These are phyloP conservation scores for Fallopia convolvulus DNA, from an alignment of 148 eudicot species.

Conservation along the genomic window DNA sequence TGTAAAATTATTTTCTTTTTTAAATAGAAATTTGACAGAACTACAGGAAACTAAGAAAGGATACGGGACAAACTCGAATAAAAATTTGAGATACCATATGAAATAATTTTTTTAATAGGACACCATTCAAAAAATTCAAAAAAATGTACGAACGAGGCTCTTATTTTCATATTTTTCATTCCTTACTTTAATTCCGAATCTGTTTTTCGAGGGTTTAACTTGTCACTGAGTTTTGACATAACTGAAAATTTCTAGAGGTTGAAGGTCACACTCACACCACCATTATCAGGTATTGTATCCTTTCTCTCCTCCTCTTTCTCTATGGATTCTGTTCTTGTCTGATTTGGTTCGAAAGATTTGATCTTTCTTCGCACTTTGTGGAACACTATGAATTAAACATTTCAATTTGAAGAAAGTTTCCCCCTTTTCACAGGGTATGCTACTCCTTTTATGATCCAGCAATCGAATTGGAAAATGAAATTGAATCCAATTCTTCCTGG, in stretches of 20 bases:
- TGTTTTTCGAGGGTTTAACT: neutral
- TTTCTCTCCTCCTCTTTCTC: neutral
- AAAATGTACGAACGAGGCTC: too few species aligned
- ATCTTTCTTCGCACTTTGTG: neutral
- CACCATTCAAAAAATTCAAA: too few species aligned
- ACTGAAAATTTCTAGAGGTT: too few species aligned
- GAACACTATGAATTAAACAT: neutral
- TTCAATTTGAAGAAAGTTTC: neutral
- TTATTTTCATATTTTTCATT: too few species aligned
- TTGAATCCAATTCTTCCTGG: neutral
- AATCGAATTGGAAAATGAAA: neutral
- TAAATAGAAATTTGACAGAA: too few species aligned
- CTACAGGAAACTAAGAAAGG: too few species aligned
- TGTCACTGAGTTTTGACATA: neutral
- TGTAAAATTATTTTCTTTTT: too few species aligned
- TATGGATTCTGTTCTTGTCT: neutral
- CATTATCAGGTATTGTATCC: neutral
- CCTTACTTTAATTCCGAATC: too few species aligned
- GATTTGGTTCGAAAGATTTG: neutral
- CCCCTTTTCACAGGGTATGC: neutral
- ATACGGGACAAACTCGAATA: too few species aligned
- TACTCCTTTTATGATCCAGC: neutral
- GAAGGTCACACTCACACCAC: neutral
- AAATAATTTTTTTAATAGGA: too few species aligned
- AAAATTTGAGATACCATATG: too few species aligned